A percentile compares a stretch with the other conserved stretches of the same genome.
These are phyloP conservation scores for Ampelomyces quisqualis DNA, from an alignment of 2,329 filamentous ascomycete species.

Conservation along the genomic window DNA sequence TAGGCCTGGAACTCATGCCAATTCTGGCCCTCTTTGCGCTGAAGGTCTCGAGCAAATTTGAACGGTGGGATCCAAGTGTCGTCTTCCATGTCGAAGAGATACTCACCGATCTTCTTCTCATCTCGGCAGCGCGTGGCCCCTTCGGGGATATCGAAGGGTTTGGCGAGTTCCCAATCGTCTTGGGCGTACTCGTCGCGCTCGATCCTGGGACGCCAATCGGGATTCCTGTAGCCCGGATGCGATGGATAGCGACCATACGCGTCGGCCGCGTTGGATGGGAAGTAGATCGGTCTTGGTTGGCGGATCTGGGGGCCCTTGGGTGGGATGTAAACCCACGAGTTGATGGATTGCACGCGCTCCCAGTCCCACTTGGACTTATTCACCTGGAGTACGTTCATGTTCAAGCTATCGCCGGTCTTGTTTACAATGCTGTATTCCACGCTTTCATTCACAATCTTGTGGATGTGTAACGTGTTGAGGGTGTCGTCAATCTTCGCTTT, in stretches of 20 bases:
- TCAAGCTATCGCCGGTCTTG: not conserved
- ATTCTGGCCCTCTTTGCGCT: no score
- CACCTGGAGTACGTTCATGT: not conserved
- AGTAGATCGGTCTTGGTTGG: not conserved
- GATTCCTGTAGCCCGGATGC: slow-evolving; percentile 5
- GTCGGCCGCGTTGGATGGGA: not conserved
- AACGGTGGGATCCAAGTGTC: no score
- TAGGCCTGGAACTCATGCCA: no score
- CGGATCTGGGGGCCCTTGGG: not conserved
- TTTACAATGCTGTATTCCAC: not conserved
- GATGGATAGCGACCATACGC: slow-evolving; percentile 4
- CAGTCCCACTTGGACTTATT: slow-evolving; percentile 3
- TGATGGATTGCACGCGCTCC: slow-evolving; percentile 3
- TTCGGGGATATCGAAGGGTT: no score
- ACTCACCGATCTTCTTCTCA: no score
- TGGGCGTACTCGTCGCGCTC: no score
- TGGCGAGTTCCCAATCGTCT: no score
- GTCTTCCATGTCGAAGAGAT: no score
- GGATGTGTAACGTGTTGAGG: not conserved
- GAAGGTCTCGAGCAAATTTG: no score
- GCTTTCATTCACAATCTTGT: not conserved
- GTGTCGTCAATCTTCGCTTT: not conserved
- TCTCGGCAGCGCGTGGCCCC: no score
- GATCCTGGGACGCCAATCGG: no score
- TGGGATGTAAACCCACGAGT: not conserved